A percentile compares a stretch with the other conserved stretches of the same genome.
phyloP scores from a whole-genome alignment of 805 yeast genomes.

The Blastobotrys terrestris region DNA sequence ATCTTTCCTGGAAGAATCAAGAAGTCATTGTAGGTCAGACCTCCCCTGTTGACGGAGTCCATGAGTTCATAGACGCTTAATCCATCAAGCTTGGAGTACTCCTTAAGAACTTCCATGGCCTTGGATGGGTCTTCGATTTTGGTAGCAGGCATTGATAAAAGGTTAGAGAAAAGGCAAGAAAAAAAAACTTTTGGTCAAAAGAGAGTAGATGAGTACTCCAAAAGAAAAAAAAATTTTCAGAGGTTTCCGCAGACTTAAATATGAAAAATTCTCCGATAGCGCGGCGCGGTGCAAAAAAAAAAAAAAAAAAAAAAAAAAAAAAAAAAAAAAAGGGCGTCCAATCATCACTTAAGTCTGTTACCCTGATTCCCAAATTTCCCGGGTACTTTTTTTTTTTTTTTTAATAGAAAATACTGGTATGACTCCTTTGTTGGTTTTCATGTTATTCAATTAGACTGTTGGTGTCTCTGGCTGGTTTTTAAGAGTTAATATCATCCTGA shows the following conservation, averaged over 20 bases:
- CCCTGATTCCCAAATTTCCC: neutral
- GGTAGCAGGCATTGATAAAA: neutral
- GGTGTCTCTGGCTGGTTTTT: too few species aligned
- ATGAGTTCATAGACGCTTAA: slow-evolving; percentile 74
- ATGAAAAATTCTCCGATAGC: neutral
- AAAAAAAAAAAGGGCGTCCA: neutral
- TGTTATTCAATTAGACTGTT: too few species aligned
- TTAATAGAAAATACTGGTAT: neutral
- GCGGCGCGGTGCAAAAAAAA: neutral
- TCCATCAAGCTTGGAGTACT: slow-evolving; percentile 75
- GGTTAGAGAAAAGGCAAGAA: neutral
- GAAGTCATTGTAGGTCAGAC: slow-evolving; percentile 95
- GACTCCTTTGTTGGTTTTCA: too few species aligned
- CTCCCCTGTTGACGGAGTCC: slow-evolving; percentile 89
- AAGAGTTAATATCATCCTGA: too few species aligned
- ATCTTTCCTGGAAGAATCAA: slow-evolving; percentile 93
- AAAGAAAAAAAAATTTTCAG: neutral
- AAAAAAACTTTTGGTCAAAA: neutral
- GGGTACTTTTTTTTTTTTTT: neutral
- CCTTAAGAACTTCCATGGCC: slow-evolving; percentile 36
- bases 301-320: neutral
- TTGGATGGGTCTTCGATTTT: slow-evolving; percentile 1
- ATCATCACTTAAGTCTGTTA: neutral
- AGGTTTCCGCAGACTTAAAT: neutral
- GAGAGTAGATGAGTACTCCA: slow-evolving; percentile 1